phyloP scores from a whole-genome alignment of 202 grass and related monocot species.

The Cymbopogon flexuosus region DNA sequence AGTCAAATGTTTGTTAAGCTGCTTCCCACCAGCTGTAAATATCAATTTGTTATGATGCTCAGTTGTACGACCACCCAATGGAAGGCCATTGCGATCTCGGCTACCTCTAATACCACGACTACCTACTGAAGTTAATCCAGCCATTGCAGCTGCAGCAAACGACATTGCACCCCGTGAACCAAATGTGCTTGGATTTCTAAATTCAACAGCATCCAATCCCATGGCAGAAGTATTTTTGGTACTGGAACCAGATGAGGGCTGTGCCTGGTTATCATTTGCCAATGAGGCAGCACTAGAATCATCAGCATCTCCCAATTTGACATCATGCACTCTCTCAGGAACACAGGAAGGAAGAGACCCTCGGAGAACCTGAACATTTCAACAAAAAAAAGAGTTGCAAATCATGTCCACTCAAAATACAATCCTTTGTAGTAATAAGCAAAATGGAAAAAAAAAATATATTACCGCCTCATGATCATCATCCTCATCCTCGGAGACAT shows the following conservation, averaged over 20 bases:
- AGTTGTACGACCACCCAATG: slow-evolving; percentile 34
- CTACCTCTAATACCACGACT: slow-evolving; percentile 61
- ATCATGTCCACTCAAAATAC: slow-evolving; percentile 10
- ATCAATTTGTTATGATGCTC: slow-evolving; percentile 62
- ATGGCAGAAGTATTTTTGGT: slow-evolving; percentile 41
- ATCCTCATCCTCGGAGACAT: slow-evolving; percentile 83
- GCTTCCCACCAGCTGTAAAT: slow-evolving; percentile 66
- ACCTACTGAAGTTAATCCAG: slow-evolving; percentile 72
- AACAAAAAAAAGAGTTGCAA: slow-evolving; percentile 9
- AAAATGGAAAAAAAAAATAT: background rate
- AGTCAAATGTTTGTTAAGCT: slow-evolving; percentile 75
- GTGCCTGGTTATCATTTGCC: slow-evolving; percentile 45
- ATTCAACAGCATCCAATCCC: slow-evolving; percentile 46
- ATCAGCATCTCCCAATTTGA: slow-evolving; percentile 70
- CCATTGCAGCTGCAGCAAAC: slow-evolving; percentile 82
- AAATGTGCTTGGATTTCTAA: slow-evolving; percentile 55
- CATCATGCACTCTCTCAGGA: slow-evolving; percentile 73
- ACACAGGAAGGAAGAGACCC: slow-evolving; percentile 61
- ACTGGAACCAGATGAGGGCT: slow-evolving; percentile 47
- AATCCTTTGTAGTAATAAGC: background rate
- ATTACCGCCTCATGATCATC: slow-evolving; percentile 60
- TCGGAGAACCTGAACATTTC: slow-evolving; percentile 48
- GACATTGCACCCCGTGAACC: slow-evolving; percentile 76
- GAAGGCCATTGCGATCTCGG: slow-evolving; percentile 50
- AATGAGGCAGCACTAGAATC: slow-evolving; percentile 44